phyloP scores from a whole-genome alignment of 805 yeast genomes.

The Ogataea nakhonphanomensis region DNA sequence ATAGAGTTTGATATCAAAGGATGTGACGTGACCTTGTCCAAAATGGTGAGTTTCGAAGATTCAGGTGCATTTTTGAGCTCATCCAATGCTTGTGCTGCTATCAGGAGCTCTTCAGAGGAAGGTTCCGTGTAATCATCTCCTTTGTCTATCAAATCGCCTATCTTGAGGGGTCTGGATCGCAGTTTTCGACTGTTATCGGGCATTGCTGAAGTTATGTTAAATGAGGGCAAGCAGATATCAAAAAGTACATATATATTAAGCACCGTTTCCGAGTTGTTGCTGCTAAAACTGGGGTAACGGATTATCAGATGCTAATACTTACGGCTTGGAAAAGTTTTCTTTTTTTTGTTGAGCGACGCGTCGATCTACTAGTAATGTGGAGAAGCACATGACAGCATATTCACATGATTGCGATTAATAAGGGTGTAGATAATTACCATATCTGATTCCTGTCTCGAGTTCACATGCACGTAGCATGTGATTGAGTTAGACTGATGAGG shows the following conservation, averaged over 20 bases:
- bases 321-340: constrained; percentile 11
- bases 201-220: constrained; percentile 1
- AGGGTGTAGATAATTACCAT: no score
- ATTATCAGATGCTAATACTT: constrained; percentile 1
- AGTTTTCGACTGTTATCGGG: constrained; percentile 4
- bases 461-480: no score
- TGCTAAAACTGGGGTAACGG: constrained; percentile 9
- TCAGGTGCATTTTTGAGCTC: constrained; percentile 21
- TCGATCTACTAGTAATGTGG: constrained; percentile 7
- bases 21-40: constrained; percentile 36
- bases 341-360: constrained; percentile 14
- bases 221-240: neutral
- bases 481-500: no score
- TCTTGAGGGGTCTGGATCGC: constrained; percentile 13
- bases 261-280: neutral
- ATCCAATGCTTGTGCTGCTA: constrained; percentile 33
- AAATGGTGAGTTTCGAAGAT: constrained; percentile 19
- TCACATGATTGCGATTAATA: no score
- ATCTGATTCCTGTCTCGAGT: no score
- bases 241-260: neutral
- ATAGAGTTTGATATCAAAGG: constrained; percentile 36
- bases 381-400: constrained; percentile 7
- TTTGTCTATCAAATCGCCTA: constrained; percentile 15
- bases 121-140: constrained; percentile 3
- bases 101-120: constrained; percentile 11